Percentiles rank a stretch among this genome's conserved stretches.
Evolutionary conservation across 192 early-diverging fungal genomes (phyloP).

Genomic region (Haplosporangium gracile): DNA sequence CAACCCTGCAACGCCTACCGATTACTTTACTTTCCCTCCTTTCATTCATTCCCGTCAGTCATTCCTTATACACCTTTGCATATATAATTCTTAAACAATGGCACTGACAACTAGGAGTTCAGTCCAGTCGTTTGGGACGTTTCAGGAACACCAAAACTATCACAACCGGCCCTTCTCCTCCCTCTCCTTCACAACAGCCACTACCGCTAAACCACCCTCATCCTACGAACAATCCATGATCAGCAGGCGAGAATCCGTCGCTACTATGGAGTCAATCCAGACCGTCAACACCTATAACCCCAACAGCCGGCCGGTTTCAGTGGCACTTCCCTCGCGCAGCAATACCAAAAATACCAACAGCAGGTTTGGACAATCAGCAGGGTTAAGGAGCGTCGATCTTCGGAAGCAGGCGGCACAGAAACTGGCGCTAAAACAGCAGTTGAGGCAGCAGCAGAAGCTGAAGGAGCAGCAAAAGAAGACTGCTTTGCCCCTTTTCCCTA

Average conservation of each 20-base stretch:
- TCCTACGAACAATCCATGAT: background rate
- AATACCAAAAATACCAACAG: background rate
- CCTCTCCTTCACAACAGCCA: background rate
- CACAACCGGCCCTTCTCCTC: background rate
- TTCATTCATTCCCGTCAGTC: background rate
- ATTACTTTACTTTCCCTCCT: background rate
- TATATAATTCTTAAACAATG: background rate
- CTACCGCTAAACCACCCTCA: background rate
- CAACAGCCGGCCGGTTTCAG: background rate
- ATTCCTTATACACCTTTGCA: background rate
- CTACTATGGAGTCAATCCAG: background rate
- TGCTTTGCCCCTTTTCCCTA: constrained; percentile 39
- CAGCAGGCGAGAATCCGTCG: background rate
- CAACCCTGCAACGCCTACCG: background rate
- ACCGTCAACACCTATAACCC: background rate
- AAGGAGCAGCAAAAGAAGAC: constrained; percentile 19
- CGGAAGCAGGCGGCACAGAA: constrained; percentile 9
- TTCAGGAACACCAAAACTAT: background rate
- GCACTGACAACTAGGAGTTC: background rate
- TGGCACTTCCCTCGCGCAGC: background rate
- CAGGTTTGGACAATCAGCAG: background rate
- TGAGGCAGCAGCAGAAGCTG: constrained; percentile 22
- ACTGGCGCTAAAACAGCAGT: constrained; percentile 11
- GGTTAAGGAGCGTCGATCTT: background rate
- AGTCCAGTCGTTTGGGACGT: constrained; percentile 3